Percentiles rank a stretch among this genome's conserved stretches.
phyloP scores from a whole-genome alignment of 441 rosid species.

The Geranium incanum region DNA sequence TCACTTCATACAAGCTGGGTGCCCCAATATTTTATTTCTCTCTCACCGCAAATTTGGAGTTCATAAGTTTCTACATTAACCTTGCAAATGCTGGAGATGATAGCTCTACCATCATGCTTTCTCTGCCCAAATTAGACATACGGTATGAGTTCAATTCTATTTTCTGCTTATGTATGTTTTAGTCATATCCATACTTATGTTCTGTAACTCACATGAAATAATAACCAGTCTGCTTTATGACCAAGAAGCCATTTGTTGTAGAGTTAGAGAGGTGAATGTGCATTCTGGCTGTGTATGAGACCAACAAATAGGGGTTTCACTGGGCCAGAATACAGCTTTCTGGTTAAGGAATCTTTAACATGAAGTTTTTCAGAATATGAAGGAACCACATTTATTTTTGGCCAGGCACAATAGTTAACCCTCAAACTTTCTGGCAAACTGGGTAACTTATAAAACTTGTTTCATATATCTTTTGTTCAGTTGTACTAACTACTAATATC shows the following conservation, averaged over 20 bases:
- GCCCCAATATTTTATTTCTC: conserved; percentile 43
- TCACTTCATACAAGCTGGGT: conserved; percentile 26
- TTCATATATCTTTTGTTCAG: background rate
- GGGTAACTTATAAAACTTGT: background rate
- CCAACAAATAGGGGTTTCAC: conserved; percentile 2
- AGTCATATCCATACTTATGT: conserved; percentile 6
- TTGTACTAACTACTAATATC: too few species aligned
- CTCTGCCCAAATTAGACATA: conserved; percentile 40
- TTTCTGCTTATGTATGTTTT: conserved; percentile 9
- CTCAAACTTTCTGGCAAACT: background rate
- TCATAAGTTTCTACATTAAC: conserved; percentile 44
- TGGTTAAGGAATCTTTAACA: background rate
- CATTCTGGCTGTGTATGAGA: background rate
- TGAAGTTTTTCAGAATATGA: background rate
- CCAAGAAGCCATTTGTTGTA: background rate
- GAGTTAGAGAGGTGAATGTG: conserved; percentile 6
- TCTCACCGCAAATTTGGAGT: conserved; percentile 43
- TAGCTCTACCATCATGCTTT: conserved; percentile 44
- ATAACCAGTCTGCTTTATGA: conserved; percentile 3
- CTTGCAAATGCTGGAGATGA: conserved; percentile 65
- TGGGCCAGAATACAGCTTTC: background rate
- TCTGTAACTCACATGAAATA: background rate
- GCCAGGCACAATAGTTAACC: background rate
- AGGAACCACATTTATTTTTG: background rate
- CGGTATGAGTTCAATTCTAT: conserved; percentile 35